Percentiles rank a stretch among this genome's conserved stretches.
phyloP scores from a whole-genome alignment of 805 yeast genomes.

The Helenozyma baotianmanensis region DNA sequence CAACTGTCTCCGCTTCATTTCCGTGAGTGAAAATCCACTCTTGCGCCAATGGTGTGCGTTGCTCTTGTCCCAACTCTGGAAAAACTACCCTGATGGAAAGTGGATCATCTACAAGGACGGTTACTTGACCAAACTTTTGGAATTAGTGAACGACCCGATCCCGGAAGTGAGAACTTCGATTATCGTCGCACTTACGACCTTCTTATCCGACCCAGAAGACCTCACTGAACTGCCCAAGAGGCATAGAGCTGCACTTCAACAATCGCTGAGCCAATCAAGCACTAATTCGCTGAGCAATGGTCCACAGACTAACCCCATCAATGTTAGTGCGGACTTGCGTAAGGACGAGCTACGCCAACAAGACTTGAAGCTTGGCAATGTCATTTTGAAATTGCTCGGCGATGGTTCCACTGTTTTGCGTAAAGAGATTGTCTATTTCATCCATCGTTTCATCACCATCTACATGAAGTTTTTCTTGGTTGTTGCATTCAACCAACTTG shows the following conservation, averaged over 20 bases:
- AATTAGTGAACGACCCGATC: conserved; percentile 75
- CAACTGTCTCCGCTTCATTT: conserved; percentile 62
- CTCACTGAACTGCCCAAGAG: conserved; percentile 15
- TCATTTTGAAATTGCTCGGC: conserved; percentile 61
- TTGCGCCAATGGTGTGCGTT: conserved; percentile 91
- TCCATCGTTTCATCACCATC: conserved; percentile 67
- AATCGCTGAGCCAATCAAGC: conserved; percentile 12
- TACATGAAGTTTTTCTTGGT: conserved; percentile 75
- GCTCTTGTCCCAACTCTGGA: conserved; percentile 72
- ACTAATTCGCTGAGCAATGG: conserved; percentile 8
- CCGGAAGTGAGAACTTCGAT: conserved; percentile 93
- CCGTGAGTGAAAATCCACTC: conserved; percentile 74
- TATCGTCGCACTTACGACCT: conserved; percentile 66
- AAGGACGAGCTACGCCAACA: conserved; percentile 54
- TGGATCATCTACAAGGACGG: conserved; percentile 65
- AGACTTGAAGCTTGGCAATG: conserved; percentile 66
- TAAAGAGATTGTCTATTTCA: conserved; percentile 73
- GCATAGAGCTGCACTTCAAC: conserved; percentile 6
- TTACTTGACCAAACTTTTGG: conserved; percentile 50
- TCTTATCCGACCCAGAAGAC: conserved; percentile 43
- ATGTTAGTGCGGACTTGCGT: conserved; percentile 26
- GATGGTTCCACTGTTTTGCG: conserved; percentile 91
- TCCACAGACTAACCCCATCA: conserved; percentile 3
- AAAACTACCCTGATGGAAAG: conserved; percentile 67
- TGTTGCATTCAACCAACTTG: conserved; percentile 79